Evolutionary conservation across 2,329 filamentous ascomycete genomes (phyloP).

Genomic region (Pyrenophora tritici-repentis): DNA sequence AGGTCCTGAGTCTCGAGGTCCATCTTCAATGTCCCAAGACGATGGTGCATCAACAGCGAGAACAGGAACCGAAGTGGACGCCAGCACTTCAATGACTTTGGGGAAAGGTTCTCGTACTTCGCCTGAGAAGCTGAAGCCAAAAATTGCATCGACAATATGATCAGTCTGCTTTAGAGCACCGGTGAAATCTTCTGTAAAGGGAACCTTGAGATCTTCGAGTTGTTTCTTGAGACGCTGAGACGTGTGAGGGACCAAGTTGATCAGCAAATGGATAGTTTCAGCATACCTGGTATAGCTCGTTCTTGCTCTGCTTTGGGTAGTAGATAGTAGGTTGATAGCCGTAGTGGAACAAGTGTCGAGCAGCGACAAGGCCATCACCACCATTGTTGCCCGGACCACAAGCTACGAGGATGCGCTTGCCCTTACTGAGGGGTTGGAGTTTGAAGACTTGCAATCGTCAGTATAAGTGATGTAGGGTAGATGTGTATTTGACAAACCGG

Average conservation of each 20-base stretch:
- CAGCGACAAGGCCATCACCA: slow-evolving; percentile 92
- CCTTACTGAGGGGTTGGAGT: slow-evolving; percentile 75
- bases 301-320: slow-evolving; percentile 90
- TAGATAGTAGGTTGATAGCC: slow-evolving; percentile 88
- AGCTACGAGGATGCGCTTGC: slow-evolving; percentile 79
- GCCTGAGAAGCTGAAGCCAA: slow-evolving; percentile 92
- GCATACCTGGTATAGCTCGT: slow-evolving; percentile 83
- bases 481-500: slow-evolving; percentile 56
- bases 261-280: too few species aligned
- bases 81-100: slow-evolving; percentile 75
- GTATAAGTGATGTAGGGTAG: not conserved
- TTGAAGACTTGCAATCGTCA: slow-evolving; percentile 68
- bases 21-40: slow-evolving; percentile 89
- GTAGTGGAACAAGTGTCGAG: slow-evolving; percentile 87
- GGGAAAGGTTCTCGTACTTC: slow-evolving; percentile 93
- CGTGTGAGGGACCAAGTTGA: slow-evolving; percentile 9
- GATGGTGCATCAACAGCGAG: slow-evolving; percentile 91
- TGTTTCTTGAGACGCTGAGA: slow-evolving; percentile 78
- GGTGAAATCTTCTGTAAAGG: slow-evolving; percentile 81
- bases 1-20: slow-evolving; percentile 76
- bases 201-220: slow-evolving; percentile 78
- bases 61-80: slow-evolving; percentile 74
- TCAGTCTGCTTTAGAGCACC: slow-evolving; percentile 69
- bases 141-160: slow-evolving; percentile 90
- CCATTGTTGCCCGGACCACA: slow-evolving; percentile 83